Evolutionary conservation across 163 green algal genomes (phyloP), one percentile per base, ranked within the genome.

Genomic region (Chlamydomonas reinhardtii): DNA sequence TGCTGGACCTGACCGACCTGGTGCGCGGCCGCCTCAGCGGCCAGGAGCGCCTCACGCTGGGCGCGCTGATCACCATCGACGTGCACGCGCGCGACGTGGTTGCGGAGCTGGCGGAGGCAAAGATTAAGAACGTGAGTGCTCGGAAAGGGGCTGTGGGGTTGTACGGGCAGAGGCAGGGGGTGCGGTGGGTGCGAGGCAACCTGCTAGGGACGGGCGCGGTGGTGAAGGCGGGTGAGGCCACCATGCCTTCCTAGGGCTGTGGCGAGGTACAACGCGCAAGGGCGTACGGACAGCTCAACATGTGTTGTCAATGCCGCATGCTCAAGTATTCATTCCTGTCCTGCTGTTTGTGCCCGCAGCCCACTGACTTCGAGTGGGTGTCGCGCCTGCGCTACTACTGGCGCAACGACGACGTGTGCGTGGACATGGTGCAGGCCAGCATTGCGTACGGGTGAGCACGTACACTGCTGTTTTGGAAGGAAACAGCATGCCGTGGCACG

Each of bases 1-100:
- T 98, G 76, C 90, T 96, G 88, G 95, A 94, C 78, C 93, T 98
- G 4, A 97, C 95, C n/a, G 95, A 96, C 83, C 90, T 98, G 56
- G 95, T 92, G 52, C 86, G 88, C 29, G 91, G 91, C 14, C 77
- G 85, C 72, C 87, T 94, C 48, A 90, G 59, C 29, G 52, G 69
- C 27, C 78, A 90, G 65, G 91, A 95, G 81, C 90, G 94, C 2
- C 83, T 94, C 34, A 96, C 93, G 61, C 91, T 97, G 62, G 94
- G 94, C 15, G 94, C 94, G 64, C 90, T 97, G 62, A 96, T 97
- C 89, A 95, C 94, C 35, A 91, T 97, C 56, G 95, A 98, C 81
- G 95, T 98, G 84, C 95, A 98, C 79, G 94, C 95, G 35, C 73
- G 95, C 35, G 95, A 98, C 79, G 92, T 96, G 52, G 91, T 97